Conservation (phyloP, 2,329 filamentous ascomycete species). For the Aspergillus japonicus region DNA sequence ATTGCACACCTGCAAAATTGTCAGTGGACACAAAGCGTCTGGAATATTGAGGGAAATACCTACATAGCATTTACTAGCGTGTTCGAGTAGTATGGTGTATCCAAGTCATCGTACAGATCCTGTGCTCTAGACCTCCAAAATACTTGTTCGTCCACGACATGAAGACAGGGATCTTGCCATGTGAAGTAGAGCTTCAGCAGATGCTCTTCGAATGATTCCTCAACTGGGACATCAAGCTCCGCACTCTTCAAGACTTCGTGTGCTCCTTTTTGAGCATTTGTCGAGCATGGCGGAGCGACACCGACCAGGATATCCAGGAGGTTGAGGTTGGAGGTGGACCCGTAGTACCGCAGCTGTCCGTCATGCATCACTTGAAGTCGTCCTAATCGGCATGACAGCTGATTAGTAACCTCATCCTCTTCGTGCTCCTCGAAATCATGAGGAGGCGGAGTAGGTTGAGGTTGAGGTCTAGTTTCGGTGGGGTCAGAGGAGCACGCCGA, state of each 20-base stretch:
- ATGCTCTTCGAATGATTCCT: constrained; percentile 7
- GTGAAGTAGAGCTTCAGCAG: constrained; percentile 8
- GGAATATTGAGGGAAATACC: too few species aligned
- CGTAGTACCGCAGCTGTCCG: constrained; percentile 8
- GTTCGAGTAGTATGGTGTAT: constrained; percentile 6
- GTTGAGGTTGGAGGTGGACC: constrained; percentile 8
- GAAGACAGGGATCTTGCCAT: constrained; percentile 10
- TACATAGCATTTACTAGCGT: constrained; percentile 8
- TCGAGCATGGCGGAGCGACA: background rate
- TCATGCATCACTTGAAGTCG: constrained; percentile 7
- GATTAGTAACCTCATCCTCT: constrained; percentile 8
- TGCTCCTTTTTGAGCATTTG: background rate
- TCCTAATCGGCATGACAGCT: constrained; percentile 9
- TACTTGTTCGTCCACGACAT: constrained; percentile 1
- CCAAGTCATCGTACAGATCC: background rate
- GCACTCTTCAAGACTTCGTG: constrained; percentile 4
- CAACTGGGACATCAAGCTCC: background rate
- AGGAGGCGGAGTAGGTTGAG: constrained; percentile 11
- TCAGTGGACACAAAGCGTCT: too few species aligned
- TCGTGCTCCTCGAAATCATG: background rate
- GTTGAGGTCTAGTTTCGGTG: constrained; percentile 7
- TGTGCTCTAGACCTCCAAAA: constrained; percentile 11
- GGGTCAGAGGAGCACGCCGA: too few species aligned
- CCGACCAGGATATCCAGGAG: constrained; percentile 3
- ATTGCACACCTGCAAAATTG: constrained; percentile 26